Percentiles rank a stretch among this genome's conserved stretches.
Evolutionary conservation across 495 filamentous ascomycete genomes (phyloP).

Genomic region (Aspergillus kassunensis): DNA sequence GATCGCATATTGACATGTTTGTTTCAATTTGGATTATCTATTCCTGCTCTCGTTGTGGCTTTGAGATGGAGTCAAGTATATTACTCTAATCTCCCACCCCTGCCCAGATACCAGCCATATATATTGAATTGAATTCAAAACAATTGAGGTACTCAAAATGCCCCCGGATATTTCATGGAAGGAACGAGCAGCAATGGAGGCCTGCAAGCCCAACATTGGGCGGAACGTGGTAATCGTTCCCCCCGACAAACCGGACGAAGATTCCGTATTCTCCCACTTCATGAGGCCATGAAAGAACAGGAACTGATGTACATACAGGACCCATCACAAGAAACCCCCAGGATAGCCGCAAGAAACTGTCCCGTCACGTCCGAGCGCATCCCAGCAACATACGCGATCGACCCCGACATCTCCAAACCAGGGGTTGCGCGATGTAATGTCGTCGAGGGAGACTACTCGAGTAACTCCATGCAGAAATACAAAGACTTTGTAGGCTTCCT

Average conservation of each 20-base stretch:
- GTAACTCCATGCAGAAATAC: neutral
- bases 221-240: neutral
- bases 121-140: too few relatives aligned
- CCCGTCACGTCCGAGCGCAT: neutral
- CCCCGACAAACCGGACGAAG: neutral
- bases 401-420: neutral
- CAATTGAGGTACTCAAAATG: too few relatives aligned
- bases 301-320: too few relatives aligned
- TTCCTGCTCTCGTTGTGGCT: neutral
- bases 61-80: too few relatives aligned
- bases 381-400: neutral
- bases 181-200: neutral
- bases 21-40: neutral
- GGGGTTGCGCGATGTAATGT: neutral
- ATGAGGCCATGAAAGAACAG: too few relatives aligned
- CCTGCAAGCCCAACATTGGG: neutral
- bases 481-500: neutral
- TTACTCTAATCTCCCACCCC: too few relatives aligned
- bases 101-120: too few relatives aligned
- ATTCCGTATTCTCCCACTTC: too few relatives aligned
- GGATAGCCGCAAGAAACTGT: neutral
- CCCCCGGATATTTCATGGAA: too few relatives aligned
- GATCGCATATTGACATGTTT: too few relatives aligned
- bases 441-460: neutral
- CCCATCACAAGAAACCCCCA: too few relatives aligned